phyloP scores from a whole-genome alignment of 2,329 filamentous ascomycete species.

The Drechmeria coniospora region DNA sequence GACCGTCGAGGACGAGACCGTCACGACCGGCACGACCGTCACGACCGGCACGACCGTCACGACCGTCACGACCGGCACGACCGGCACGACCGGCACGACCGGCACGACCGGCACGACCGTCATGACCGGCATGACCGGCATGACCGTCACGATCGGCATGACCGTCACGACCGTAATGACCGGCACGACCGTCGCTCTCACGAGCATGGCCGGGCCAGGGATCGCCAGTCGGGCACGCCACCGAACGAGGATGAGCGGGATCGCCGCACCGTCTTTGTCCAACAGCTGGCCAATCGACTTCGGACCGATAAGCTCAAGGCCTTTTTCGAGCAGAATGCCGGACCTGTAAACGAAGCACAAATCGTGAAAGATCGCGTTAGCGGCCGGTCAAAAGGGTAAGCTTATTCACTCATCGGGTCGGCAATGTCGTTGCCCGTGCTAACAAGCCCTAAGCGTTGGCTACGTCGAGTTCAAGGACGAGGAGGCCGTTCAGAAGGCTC shows the following conservation, averaged over 20 bases:
- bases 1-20: too few species aligned
- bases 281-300: constrained; percentile 88
- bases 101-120: constrained; percentile 49
- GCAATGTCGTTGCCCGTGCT: constrained; percentile 13
- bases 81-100: constrained; percentile 27
- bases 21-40: constrained; percentile 35
- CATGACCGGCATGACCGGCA: constrained; percentile 41
- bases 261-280: constrained; percentile 91
- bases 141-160: constrained; percentile 33
- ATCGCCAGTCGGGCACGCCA: constrained; percentile 39
- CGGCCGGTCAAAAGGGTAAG: constrained; percentile 91
- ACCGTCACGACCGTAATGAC: constrained; percentile 28
- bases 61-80: constrained; percentile 40
- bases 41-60: constrained; percentile 30
- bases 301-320: constrained; percentile 82
- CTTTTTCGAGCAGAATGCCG: constrained; percentile 93
- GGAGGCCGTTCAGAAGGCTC: constrained; percentile 81
- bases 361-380: constrained; percentile 97
- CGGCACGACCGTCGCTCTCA: constrained; percentile 38
- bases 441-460: constrained; percentile 57
- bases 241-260: constrained; percentile 92
- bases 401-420: constrained; percentile 3
- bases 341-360: constrained; percentile 89
- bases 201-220: constrained; percentile 36
- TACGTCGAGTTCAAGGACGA: constrained; percentile 98